phyloP scores from a whole-genome alignment of 352 stramenopile species.

The Globisporangium heterothallicum region DNA sequence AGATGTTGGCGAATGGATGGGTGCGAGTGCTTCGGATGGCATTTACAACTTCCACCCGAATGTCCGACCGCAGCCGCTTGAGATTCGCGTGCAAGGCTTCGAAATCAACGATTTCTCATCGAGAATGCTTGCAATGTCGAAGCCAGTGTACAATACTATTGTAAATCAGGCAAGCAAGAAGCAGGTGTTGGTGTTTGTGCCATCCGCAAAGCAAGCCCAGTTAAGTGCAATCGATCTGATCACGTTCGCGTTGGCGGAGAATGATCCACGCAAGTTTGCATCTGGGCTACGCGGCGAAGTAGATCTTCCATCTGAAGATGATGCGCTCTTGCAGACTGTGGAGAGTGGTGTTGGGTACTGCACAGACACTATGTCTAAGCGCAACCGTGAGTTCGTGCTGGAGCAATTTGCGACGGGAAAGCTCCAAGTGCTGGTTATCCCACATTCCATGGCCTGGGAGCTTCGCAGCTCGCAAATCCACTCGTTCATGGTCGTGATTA shows the following conservation, averaged over 20 bases:
- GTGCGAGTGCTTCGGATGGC: constrained; percentile 79
- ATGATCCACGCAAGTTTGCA: constrained; percentile 68
- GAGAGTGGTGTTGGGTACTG: constrained; percentile 94
- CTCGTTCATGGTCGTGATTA: constrained; percentile 95
- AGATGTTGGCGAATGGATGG: constrained; percentile 98
- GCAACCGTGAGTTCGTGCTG: constrained; percentile 89
- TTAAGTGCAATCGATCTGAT: constrained; percentile 98
- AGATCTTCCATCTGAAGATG: constrained; percentile 74
- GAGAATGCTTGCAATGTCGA: constrained; percentile 97
- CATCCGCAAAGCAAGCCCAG: constrained; percentile 97
- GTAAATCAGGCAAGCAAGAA: constrained; percentile 83
- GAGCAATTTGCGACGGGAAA: constrained; percentile 82
- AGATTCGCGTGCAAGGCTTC: constrained; percentile 97
- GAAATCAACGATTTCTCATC: constrained; percentile 97
- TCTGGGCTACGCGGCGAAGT: constrained; percentile 22
- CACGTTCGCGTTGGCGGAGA: constrained; percentile 92
- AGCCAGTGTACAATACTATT: constrained; percentile 96
- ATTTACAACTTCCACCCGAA: constrained; percentile 95
- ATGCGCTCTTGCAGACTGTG: constrained; percentile 92
- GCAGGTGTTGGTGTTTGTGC: constrained; percentile 95
- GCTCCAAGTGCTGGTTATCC: constrained; percentile 92
- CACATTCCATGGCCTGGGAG: constrained; percentile 93
- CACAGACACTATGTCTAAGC: constrained; percentile 89
- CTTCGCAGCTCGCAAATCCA: constrained; percentile 59
- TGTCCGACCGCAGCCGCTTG: constrained; percentile 93